Evolutionary conservation across 768 basidiomycete species (phyloP).

Genomic region (Crucibulum laeve): DNA sequence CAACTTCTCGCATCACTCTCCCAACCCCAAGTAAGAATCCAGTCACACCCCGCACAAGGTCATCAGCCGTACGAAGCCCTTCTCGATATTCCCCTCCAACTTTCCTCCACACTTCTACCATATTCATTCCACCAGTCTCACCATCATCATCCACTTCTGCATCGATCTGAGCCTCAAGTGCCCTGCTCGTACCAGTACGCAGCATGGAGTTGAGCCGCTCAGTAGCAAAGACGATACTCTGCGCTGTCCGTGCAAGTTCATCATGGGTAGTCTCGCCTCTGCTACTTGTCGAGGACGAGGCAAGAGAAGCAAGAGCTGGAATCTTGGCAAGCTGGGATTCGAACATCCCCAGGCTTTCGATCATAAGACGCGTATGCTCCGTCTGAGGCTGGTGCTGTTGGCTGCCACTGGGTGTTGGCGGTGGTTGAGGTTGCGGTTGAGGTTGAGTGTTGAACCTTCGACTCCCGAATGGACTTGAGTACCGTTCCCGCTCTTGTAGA

Average conservation of each 20-base stretch:
- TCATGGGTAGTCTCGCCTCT: slow-evolving; percentile 27
- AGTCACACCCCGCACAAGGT: slow-evolving; percentile 72
- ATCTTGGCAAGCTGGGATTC: slow-evolving; percentile 60
- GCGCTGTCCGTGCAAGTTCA: slow-evolving; percentile 60
- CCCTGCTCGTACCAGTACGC: slow-evolving; percentile 47
- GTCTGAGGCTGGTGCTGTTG: slow-evolving; percentile 20
- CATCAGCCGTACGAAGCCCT: slow-evolving; percentile 67
- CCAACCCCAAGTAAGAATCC: slow-evolving; percentile 75
- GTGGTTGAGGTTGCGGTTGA: slow-evolving; percentile 10
- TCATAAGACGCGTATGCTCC: slow-evolving; percentile 69
- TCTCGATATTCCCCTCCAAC: slow-evolving; percentile 74
- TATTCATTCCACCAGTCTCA: slow-evolving; percentile 20
- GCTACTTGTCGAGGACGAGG: slow-evolving; percentile 6
- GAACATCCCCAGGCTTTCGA: slow-evolving; percentile 67
- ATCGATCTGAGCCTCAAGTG: slow-evolving; percentile 72
- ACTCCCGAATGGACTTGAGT: slow-evolving; percentile 24
- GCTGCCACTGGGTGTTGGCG: slow-evolving; percentile 10
- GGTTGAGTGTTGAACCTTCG: slow-evolving; percentile 6
- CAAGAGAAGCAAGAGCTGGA: slow-evolving; percentile 19
- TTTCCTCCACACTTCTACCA: slow-evolving; percentile 60
- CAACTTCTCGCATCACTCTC: slow-evolving; percentile 57
- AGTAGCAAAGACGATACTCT: slow-evolving; percentile 59
- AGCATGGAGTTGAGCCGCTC: slow-evolving; percentile 64
- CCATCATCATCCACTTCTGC: slow-evolving; percentile 60
- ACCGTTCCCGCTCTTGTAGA: slow-evolving; percentile 7